Evolutionary conservation across 768 basidiomycete genomes (phyloP).

Genomic region (Leccinum ochraceum): DNA sequence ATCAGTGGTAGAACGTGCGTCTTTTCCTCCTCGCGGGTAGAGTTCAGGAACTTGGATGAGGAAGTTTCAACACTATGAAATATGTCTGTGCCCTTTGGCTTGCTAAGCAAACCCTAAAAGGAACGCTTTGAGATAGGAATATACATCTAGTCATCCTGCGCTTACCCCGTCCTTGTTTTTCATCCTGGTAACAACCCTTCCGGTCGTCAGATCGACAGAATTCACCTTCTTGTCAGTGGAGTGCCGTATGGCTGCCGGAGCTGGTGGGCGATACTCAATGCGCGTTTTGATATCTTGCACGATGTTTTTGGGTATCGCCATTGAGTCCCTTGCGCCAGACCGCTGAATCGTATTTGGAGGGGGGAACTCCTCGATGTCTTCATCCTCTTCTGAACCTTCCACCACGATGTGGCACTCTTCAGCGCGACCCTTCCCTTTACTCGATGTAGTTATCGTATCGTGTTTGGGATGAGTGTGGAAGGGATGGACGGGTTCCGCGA

Average conservation of each 20-base stretch:
- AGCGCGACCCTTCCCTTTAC: constrained; percentile 29
- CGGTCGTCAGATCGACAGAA: constrained; percentile 7
- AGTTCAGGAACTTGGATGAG: constrained; percentile 27
- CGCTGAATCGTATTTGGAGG: constrained; percentile 2
- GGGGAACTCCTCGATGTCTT: constrained; percentile 22
- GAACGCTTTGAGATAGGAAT: constrained; percentile 7
- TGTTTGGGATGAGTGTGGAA: constrained; percentile 26
- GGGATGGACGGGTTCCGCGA: constrained; percentile 5
- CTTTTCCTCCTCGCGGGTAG: constrained; percentile 13
- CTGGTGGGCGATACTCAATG: constrained; percentile 12
- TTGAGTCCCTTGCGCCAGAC: not conserved
- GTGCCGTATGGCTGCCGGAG: constrained; percentile 9
- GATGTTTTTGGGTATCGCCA: constrained; percentile 20
- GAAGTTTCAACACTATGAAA: constrained; percentile 31
- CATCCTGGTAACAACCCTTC: constrained; percentile 19
- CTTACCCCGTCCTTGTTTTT: constrained; percentile 29
- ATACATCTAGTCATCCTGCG: not conserved
- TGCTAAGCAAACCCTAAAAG: constrained; percentile 4
- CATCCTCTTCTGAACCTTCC: constrained; percentile 27
- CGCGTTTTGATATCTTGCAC: constrained; percentile 9
- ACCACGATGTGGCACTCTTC: constrained; percentile 16
- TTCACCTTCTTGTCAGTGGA: not conserved
- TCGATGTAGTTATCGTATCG: not conserved
- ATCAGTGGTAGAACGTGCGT: constrained; percentile 19
- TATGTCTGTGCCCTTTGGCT: not conserved